Base-by-base conservation (phyloP, 257 asterid species). In the Solanum chmielewskii region DNA sequence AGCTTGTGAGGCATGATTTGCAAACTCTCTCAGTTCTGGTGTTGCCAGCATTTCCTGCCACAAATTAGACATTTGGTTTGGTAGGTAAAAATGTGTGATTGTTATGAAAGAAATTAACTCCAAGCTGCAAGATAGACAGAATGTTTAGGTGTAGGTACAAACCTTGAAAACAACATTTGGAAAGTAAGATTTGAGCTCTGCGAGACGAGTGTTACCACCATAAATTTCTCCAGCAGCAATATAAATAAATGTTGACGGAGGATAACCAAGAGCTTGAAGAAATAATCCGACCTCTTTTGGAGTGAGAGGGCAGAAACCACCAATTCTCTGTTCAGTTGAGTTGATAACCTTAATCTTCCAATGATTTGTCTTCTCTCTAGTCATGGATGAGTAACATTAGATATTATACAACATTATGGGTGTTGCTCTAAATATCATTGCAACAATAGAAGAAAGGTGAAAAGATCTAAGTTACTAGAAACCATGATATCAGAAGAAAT, bases 191-290 rank as follows among this genome's bases (percentile, higher is more conserved):
- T 91, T 94, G 78, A 97, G 96, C 93, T 95, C 99, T 71, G 92
- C 89, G 87, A 97, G 97, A 91, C 90, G 98, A 59, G 90, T 31
- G 86, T 89, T 94, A 56, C 98, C 98, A 82, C 98, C 98, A 93
- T 94, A 97, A 85, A 95, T 94, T 91, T 94, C 95, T 66, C 99
- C 99, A 64, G 99, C 98, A 86, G 99, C 99, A 90, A 97, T 86
- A 91, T 97, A 97, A 84, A 97, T 92, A 90, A 93, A 88, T 80
- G 98, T 94, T 68, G 98, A 94, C 6, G 91, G 87, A 84, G 96
- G 96, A 89, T 92, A 97, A 88, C 98, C 98, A 86, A 94, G 94
- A 88, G 98, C 97, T 82, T 93, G 92, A 89, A 97, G 98, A 94
- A 97, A 94, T 86, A 94, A 83, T 68, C 98, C 99, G 49, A 95